Conservation (phyloP, 306 rosid species). For the Fragaria ananassa region DNA sequence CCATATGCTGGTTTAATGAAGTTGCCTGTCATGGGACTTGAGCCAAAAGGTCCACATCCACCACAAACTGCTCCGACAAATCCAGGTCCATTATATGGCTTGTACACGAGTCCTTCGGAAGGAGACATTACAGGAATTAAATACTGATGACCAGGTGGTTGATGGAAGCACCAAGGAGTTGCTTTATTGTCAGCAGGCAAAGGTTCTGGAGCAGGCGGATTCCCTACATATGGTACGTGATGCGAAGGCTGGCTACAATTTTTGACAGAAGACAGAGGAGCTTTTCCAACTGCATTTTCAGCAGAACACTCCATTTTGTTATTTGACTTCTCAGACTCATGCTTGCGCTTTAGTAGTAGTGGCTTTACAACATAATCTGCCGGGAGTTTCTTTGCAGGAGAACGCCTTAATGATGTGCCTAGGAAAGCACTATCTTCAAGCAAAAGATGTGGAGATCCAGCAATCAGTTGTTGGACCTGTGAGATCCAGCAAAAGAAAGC, state of each 20-base stretch:
- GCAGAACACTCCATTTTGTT: slow-evolving; percentile 75
- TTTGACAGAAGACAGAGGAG: slow-evolving; percentile 52
- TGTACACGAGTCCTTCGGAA: slow-evolving; percentile 88
- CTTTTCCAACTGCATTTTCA: slow-evolving; percentile 80
- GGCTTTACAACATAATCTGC: slow-evolving; percentile 28
- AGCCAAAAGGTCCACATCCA: slow-evolving; percentile 62
- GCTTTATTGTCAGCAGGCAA: slow-evolving; percentile 46
- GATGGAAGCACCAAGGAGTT: slow-evolving; percentile 67
- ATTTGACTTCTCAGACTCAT: slow-evolving; percentile 52
- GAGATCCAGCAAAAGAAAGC: slow-evolving; percentile 14
- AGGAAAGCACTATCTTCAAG: slow-evolving; percentile 62
- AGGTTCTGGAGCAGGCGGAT: slow-evolving; percentile 42
- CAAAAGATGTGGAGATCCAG: slow-evolving; percentile 78
- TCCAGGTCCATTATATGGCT: slow-evolving; percentile 83
- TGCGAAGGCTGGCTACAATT: slow-evolving; percentile 53
- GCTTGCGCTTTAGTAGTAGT: slow-evolving; percentile 43
- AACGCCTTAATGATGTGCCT: slow-evolving; percentile 50
- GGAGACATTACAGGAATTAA: slow-evolving; percentile 85
- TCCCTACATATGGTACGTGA: slow-evolving; percentile 44
- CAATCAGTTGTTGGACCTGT: slow-evolving; percentile 92
- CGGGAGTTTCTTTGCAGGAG: slow-evolving; percentile 51
- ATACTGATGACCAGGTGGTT: slow-evolving; percentile 79
- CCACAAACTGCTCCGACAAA: slow-evolving; percentile 52
- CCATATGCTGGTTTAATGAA: slow-evolving; percentile 63
- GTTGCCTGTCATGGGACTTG: slow-evolving; percentile 43